Evolutionary conservation across 129 eudicot genomes (phyloP), one percentile per base, ranked within the genome.

Genomic region (Lonicera japonica): DNA sequence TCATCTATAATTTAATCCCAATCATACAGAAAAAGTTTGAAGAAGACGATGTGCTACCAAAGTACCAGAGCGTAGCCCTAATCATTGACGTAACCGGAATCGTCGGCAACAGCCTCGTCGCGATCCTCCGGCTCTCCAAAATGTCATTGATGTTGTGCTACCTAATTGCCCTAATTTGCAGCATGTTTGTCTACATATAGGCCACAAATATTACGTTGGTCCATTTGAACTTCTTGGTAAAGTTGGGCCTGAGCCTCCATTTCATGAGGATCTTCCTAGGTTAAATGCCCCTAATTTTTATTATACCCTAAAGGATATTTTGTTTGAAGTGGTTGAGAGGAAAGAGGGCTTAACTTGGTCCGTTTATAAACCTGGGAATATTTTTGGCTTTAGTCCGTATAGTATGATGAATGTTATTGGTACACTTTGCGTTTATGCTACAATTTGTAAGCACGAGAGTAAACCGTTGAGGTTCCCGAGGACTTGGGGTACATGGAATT

Each of bases 11-110:
- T 29, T 2, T 1, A 29, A 29, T 6, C 6, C 4, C 36, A 29
- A 29, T 29, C 9, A 50, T 34, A n/a, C 86, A 90, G 97, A 90
- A 83, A 79, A 86, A 76, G 23, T 41, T 68, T 2, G 91, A 86
- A n/a, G 88, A 71, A 0, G 88, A 82, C 25, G 90, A 83, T 11
- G 76, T 73, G 4, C 86, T 80, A 0, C 75, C 70, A 0, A 80
- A 76, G 40, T 82, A 82, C 78, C 84, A 80, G 45, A 85, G 87
- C 64, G 91, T 85, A 21, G 95, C 78, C 14, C 57, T 89, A 13
- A 73, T 89, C 7, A 51, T 89, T 21, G 97, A 95, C 25, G 86
- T 89, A 4, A 89, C 97, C n/a, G 97, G 95, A 47, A 85, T 89
- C 50, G 86, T 79, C 21, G 97, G 97, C 65, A 80, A 75, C 78